Percentiles rank a stretch among this genome's conserved stretches.
Evolutionary conservation across 257 asterid genomes (phyloP).

Genomic region (Solanum bulbocastanum): DNA sequence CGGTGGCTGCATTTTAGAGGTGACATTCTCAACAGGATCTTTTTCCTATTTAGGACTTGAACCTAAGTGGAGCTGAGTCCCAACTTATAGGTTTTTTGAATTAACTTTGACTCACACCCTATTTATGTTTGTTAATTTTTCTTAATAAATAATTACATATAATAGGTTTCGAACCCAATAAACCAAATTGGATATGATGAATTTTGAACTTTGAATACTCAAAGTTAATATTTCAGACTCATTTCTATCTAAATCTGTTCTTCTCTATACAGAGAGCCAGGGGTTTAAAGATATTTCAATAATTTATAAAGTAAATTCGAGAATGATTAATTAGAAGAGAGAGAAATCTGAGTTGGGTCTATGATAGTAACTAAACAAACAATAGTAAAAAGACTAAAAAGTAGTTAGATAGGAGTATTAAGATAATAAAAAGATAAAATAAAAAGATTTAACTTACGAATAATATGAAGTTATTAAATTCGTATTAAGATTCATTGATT

Average conservation of each 20-base stretch:
- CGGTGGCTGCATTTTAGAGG: background rate
- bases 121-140: background rate
- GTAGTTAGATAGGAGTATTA: background rate
- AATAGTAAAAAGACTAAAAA: no score
- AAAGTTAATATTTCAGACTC: background rate
- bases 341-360: background rate
- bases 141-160: background rate
- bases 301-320: background rate
- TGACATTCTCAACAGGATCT: background rate
- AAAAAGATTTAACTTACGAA: background rate
- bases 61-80: background rate
- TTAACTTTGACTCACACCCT: background rate
- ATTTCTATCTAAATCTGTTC: background rate
- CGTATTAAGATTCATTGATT: background rate
- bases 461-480: background rate
- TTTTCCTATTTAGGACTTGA: no score
- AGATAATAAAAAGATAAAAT: background rate
- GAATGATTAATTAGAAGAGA: background rate
- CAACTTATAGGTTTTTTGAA: background rate
- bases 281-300: background rate
- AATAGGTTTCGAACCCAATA: background rate
- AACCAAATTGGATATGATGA: background rate
- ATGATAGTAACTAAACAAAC: background rate
- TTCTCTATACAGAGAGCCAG: background rate
- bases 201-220: background rate